Evolutionary conservation across 495 filamentous ascomycete genomes (phyloP).

Genomic region (Trichoderma reesei): DNA sequence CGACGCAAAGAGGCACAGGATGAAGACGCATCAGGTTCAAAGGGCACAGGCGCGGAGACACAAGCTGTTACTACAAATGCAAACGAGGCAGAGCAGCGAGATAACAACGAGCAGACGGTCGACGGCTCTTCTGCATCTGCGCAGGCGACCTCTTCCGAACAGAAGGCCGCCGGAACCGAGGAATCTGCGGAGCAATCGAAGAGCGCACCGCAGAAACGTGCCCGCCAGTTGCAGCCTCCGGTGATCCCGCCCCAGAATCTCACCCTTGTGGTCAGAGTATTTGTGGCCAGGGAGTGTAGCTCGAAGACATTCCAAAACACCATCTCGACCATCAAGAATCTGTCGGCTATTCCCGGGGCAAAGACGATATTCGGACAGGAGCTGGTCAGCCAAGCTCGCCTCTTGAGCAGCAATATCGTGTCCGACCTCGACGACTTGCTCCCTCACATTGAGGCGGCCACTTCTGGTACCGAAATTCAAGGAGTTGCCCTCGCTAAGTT

Average conservation of each 20-base stretch:
- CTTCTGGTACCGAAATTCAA: conserved; percentile 86
- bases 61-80: conserved; percentile 25
- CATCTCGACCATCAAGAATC: conserved; percentile 92
- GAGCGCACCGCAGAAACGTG: conserved; percentile 54
- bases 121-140: conserved; percentile 14
- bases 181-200: conserved; percentile 25
- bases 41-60: conserved; percentile 49
- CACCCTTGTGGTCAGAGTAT: conserved; percentile 86
- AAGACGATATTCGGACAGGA: conserved; percentile 86
- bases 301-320: conserved; percentile 96
- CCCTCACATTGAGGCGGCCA: conserved; percentile 75
- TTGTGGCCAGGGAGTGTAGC: conserved; percentile 90
- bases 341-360: conserved; percentile 84
- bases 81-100: conserved; percentile 15
- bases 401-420: conserved; percentile 73
- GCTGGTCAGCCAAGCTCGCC: conserved; percentile 74
- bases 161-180: conserved; percentile 16
- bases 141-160: conserved; percentile 12
- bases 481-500: conserved; percentile 91
- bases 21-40: conserved; percentile 47
- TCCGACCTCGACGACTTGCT: conserved; percentile 79
- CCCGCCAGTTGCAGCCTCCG: conserved; percentile 64
- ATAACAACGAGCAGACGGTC: conserved; percentile 19
- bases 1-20: conserved; percentile 66
- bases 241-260: conserved; percentile 84